phyloP scores from a whole-genome alignment of 1,284 basidiomycete genomes.

The Trichosporon ovoides region DNA sequence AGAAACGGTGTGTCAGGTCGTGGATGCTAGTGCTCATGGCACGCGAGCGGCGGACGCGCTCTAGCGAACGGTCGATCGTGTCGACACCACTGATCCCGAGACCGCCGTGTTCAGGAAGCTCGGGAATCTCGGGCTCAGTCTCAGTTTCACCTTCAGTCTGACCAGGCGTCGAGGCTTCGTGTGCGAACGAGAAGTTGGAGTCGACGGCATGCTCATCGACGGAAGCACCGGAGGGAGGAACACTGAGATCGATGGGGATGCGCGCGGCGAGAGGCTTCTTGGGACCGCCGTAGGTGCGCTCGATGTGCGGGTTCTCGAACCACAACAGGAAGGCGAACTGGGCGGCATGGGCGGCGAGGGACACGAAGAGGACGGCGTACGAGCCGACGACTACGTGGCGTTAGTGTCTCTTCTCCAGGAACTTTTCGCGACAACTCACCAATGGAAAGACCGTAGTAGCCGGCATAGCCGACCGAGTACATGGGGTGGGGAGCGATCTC shows the following conservation, averaged over 20 bases:
- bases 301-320: slow-evolving; percentile 97
- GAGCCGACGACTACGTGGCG: slow-evolving; percentile 52
- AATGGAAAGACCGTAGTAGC: slow-evolving; percentile 86
- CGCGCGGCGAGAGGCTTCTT: slow-evolving; percentile 79
- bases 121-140: slow-evolving; percentile 53
- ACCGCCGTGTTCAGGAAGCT: slow-evolving; percentile 24
- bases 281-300: slow-evolving; percentile 76
- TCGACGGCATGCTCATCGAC: slow-evolving; percentile 1
- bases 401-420: background rate
- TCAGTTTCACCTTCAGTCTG: slow-evolving; percentile 69
- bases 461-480: slow-evolving; percentile 77
- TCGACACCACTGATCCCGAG: slow-evolving; percentile 3
- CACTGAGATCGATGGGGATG: slow-evolving; percentile 55
- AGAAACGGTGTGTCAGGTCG: slow-evolving; percentile 84
- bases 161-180: slow-evolving; percentile 55
- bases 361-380: slow-evolving; percentile 87
- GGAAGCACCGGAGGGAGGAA: slow-evolving; percentile 4
- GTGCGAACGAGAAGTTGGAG: slow-evolving; percentile 12
- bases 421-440: slow-evolving; percentile 24
- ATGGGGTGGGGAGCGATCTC: slow-evolving; percentile 59
- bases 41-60: slow-evolving; percentile 13
- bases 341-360: slow-evolving; percentile 83
- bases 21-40: slow-evolving; percentile 61
- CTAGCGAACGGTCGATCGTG: background rate
- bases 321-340: slow-evolving; percentile 95